Percentiles rank a stretch among this genome's conserved stretches.
Evolutionary conservation across 345 rosid genomes (phyloP).

Genomic region (Tarenaya hassleriana): DNA sequence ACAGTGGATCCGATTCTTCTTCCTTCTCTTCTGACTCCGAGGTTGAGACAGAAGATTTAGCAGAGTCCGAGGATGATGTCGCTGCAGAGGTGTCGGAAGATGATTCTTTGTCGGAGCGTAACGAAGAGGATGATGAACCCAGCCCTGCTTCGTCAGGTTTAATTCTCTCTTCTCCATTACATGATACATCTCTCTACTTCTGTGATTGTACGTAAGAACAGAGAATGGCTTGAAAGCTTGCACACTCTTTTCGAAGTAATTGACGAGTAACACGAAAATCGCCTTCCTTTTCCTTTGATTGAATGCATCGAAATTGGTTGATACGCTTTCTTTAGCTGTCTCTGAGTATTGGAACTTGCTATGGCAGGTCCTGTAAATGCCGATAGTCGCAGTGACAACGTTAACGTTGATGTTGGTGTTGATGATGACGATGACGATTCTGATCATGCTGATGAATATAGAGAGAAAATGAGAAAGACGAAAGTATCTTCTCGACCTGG

Average conservation of each 20-base stretch:
- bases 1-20: slow-evolving; percentile 52
- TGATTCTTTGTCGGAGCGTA: slow-evolving; percentile 29
- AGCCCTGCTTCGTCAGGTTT: slow-evolving; percentile 55
- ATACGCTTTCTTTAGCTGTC: too few species aligned
- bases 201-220: not conserved
- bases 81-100: slow-evolving; percentile 33
- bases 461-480: slow-evolving; percentile 18
- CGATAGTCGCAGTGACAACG: not conserved
- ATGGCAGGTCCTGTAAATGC: not conserved
- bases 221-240: too few species aligned
- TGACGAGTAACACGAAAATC: too few species aligned
- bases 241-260: too few species aligned
- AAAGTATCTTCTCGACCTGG: slow-evolving; percentile 17
- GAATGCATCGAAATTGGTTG: too few species aligned
- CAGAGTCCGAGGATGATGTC: slow-evolving; percentile 30
- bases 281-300: too few species aligned
- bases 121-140: slow-evolving; percentile 28
- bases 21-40: slow-evolving; percentile 74
- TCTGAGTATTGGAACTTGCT: not conserved
- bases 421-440: slow-evolving; percentile 6
- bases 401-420: slow-evolving; percentile 4
- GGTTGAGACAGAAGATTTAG: slow-evolving; percentile 36
- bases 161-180: slow-evolving; percentile 11
- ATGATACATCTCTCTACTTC: not conserved
- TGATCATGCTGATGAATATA: slow-evolving; percentile 6